Conservation (phyloP, 108 stramenopile genomes). For the Fragilaria radians region DNA sequence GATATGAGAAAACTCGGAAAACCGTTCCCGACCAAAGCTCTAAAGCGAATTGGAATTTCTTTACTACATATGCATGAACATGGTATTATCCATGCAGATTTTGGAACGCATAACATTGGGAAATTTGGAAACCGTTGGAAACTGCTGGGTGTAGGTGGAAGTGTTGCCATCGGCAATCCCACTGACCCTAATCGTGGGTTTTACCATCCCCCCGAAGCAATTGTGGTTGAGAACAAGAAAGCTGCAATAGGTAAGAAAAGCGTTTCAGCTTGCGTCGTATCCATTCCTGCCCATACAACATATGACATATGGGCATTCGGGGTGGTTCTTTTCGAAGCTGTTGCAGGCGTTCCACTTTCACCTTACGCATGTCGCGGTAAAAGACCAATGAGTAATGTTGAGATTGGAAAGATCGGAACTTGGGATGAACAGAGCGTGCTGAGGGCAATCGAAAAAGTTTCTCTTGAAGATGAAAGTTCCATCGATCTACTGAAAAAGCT, state of each 20-base stretch:
- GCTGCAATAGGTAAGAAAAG: conserved; percentile 54
- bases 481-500: conserved; percentile 50
- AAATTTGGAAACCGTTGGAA: conserved; percentile 86
- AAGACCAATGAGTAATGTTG: conserved; percentile 60
- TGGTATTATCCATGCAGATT: conserved; percentile 81
- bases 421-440: conserved; percentile 76
- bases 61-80: conserved; percentile 85
- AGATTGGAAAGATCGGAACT: conserved; percentile 67
- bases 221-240: conserved; percentile 57
- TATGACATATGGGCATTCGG: conserved; percentile 86
- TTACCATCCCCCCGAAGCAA: conserved; percentile 83
- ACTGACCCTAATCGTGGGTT: conserved; percentile 81
- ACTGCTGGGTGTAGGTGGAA: conserved; percentile 78
- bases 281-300: conserved; percentile 54
- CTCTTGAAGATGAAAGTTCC: conserved; percentile 38
- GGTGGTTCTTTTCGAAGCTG: conserved; percentile 72
- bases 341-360: conserved; percentile 65
- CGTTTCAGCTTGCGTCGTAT: conserved; percentile 52
- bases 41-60: conserved; percentile 80
- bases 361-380: conserved; percentile 82
- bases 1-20: conserved; percentile 75
- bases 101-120: conserved; percentile 86
- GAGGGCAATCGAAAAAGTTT: conserved; percentile 56
- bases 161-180: conserved; percentile 52
- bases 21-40: conserved; percentile 67